These are phyloP conservation scores for Dorcoceras hygrometricum DNA, from an alignment of 257 asterid species.

Conservation along the genomic window DNA sequence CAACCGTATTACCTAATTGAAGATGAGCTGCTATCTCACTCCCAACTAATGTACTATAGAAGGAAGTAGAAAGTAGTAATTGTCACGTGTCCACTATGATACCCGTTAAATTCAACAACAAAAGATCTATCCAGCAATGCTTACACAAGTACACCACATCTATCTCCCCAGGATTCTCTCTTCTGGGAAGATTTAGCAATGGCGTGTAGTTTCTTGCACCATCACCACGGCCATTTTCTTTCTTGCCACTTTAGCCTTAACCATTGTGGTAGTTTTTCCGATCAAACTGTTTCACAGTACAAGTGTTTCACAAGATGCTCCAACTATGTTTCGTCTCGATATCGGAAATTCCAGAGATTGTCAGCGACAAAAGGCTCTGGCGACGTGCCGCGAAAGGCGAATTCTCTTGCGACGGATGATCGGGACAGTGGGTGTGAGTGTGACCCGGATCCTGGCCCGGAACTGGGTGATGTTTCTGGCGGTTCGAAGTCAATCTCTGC, in stretches of 20 bases:
- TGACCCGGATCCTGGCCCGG: conserved; percentile 28
- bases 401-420: conserved; percentile 19
- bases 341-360: conserved; percentile 31
- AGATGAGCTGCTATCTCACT: too few relatives aligned
- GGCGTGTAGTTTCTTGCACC: conserved; percentile 22
- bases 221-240: background rate
- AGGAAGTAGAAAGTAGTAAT: too few relatives aligned
- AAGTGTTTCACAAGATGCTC: conserved; percentile 24
- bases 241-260: conserved; percentile 14
- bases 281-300: conserved; percentile 20
- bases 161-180: background rate
- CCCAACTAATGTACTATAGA: too few relatives aligned
- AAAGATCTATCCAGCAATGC: background rate
- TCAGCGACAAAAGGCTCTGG: conserved; percentile 33
- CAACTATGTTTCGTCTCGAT: conserved; percentile 28
- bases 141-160: too few relatives aligned
- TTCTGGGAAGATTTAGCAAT: conserved; percentile 19
- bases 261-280: conserved; percentile 14
- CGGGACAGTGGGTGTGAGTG: conserved; percentile 18
- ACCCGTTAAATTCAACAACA: background rate
- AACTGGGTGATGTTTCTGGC: conserved; percentile 15
- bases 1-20: too few relatives aligned
- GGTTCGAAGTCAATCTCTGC: conserved; percentile 24
- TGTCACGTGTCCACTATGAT: too few relatives aligned
- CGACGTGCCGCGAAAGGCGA: conserved; percentile 25